Conservation (phyloP, 139 green algal genomes). For the Chlamydomonas sphaeroides region DNA sequence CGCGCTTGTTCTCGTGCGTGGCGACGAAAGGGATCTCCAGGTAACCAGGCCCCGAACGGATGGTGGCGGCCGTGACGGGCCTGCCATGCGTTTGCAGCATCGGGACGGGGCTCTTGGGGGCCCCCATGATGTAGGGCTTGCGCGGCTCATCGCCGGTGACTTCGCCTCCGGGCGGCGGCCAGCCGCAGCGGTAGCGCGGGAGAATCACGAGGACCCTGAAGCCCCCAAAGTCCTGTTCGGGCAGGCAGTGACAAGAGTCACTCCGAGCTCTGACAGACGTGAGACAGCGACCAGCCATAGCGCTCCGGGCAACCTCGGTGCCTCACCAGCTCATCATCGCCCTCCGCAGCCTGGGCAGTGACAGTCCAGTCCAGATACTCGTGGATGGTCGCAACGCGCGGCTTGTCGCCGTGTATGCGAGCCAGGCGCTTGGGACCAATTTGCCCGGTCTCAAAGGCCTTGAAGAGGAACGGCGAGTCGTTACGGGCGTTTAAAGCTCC, state of each 20-base stretch:
- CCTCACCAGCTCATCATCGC: slow-evolving; percentile 73
- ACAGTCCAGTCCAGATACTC: slow-evolving; percentile 97
- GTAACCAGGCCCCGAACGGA: slow-evolving; percentile 82
- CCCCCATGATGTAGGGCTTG: slow-evolving; percentile 58
- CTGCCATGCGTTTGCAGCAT: slow-evolving; percentile 74
- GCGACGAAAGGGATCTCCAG: slow-evolving; percentile 93
- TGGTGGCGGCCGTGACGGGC: slow-evolving; percentile 85
- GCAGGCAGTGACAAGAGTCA: too few relatives aligned
- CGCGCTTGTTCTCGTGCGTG: slow-evolving; percentile 79
- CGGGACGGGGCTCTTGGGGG: slow-evolving; percentile 64
- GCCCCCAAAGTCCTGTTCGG: slow-evolving; percentile 94
- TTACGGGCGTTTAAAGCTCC: slow-evolving; percentile 52
- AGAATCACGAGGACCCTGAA: slow-evolving; percentile 85
- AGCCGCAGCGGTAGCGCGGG: slow-evolving; percentile 77
- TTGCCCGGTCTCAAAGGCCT: slow-evolving; percentile 90
- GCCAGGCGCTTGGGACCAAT: slow-evolving; percentile 69
- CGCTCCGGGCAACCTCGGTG: too few relatives aligned
- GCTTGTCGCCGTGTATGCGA: slow-evolving; percentile 68
- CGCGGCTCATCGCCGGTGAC: slow-evolving; percentile 44
- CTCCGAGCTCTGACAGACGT: too few relatives aligned
- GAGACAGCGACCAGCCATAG: too few relatives aligned
- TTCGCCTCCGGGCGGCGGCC: slow-evolving; percentile 69
- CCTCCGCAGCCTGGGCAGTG: slow-evolving; percentile 71
- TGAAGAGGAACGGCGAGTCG: slow-evolving; percentile 92
- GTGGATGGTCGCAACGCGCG: slow-evolving; percentile 90